These are phyloP conservation scores for Phaseolus coccineus DNA, from an alignment of 331 rosid genomes.

Conservation along the genomic window DNA sequence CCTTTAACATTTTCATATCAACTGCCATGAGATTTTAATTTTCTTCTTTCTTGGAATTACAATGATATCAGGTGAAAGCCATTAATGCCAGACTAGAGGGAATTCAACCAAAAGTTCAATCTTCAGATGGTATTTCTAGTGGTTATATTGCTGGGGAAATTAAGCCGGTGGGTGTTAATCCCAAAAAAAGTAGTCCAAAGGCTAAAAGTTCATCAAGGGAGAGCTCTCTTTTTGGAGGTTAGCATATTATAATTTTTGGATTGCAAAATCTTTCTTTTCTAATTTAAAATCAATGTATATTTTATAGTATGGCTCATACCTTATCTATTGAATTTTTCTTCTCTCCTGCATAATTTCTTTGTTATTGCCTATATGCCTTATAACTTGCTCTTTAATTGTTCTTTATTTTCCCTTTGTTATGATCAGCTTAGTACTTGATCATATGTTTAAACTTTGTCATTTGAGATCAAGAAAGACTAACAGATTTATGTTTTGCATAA, in stretches of 20 bases:
- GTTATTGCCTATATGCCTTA: slow-evolving; percentile 30
- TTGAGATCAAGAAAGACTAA: neutral
- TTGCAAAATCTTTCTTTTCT: slow-evolving; percentile 27
- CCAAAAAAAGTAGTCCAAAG: slow-evolving; percentile 94
- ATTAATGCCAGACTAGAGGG: slow-evolving; percentile 97
- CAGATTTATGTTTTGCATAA: slow-evolving; percentile 21
- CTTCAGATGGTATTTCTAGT: slow-evolving; percentile 70
- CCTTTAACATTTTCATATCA: slow-evolving; percentile 33
- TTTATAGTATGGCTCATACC: neutral
- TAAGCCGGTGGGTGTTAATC: slow-evolving; percentile 63
- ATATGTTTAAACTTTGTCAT: slow-evolving; percentile 11
- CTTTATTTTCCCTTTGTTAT: neutral
- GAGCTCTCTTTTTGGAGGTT: slow-evolving; percentile 85
- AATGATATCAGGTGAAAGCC: slow-evolving; percentile 79
- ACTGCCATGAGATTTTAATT: slow-evolving; percentile 18
- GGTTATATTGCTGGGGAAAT: slow-evolving; percentile 75
- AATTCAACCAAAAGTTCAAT: slow-evolving; percentile 79
- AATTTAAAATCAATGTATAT: slow-evolving; percentile 15
- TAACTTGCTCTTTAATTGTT: slow-evolving; percentile 3
- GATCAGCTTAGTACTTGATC: slow-evolving; percentile 11
- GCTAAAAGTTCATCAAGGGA: slow-evolving; percentile 89
- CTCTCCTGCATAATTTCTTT: slow-evolving; percentile 15
- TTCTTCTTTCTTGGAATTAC: slow-evolving; percentile 26
- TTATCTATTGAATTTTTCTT: slow-evolving; percentile 29
- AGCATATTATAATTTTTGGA: slow-evolving; percentile 52